Evolutionary conservation across 306 rosid genomes (phyloP).

Genomic region (Ormosia emarginata): DNA sequence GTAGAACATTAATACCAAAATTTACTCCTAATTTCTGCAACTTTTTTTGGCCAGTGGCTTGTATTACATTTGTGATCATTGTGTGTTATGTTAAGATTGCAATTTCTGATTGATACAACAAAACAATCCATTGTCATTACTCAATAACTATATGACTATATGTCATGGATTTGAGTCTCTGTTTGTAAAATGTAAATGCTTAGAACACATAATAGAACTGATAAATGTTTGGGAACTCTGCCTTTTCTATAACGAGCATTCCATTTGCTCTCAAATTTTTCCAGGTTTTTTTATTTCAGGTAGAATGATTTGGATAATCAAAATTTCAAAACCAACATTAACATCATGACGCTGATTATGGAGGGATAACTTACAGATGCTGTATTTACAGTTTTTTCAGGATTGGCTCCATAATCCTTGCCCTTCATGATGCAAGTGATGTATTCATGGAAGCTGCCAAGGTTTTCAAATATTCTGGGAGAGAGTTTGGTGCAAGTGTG

Average conservation of each 20-base stretch:
- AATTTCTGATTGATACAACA: background rate
- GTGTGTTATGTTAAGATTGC: background rate
- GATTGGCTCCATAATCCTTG: constrained; percentile 78
- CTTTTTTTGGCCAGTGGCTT: background rate
- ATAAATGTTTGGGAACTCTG: background rate
- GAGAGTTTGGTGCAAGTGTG: constrained; percentile 84
- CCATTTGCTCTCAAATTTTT: constrained; percentile 2
- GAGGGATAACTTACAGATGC: constrained; percentile 12
- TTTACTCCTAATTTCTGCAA: background rate
- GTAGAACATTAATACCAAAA: background rate
- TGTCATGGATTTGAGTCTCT: background rate
- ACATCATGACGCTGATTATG: constrained; percentile 12
- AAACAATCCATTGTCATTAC: background rate
- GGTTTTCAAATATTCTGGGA: constrained; percentile 89
- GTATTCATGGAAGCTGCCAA: constrained; percentile 96
- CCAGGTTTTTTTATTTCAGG: background rate
- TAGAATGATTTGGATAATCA: constrained; percentile 10
- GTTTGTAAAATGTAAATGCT: background rate
- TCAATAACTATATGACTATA: background rate
- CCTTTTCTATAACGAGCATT: background rate
- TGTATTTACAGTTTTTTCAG: constrained; percentile 74
- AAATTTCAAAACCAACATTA: constrained; percentile 1
- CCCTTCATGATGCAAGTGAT: constrained; percentile 94
- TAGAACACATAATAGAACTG: background rate
- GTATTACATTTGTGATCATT: background rate